These are phyloP conservation scores for Echinochloa phyllopogon DNA, from an alignment of 176 grass and related monocot species.

Conservation along the genomic window DNA sequence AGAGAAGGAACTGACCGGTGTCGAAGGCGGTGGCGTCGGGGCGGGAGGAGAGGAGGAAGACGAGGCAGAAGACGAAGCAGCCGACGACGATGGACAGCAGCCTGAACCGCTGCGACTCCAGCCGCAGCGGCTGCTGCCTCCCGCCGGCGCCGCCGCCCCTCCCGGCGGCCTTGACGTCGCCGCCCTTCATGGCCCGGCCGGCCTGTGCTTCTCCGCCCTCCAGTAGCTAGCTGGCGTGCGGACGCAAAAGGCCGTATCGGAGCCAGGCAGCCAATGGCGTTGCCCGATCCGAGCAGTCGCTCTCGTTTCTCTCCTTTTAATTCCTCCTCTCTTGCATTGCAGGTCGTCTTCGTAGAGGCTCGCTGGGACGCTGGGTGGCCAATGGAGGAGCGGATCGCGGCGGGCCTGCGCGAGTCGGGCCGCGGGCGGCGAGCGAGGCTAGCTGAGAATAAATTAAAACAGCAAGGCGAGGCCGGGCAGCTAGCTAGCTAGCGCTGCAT, in stretches of 20 bases:
- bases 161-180: conserved; percentile 12
- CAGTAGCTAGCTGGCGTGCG: neutral
- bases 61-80: conserved; percentile 72
- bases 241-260: neutral
- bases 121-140: conserved; percentile 15
- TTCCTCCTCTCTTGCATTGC: neutral
- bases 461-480: neutral
- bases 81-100: conserved; percentile 65
- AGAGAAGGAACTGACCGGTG: too few relatives aligned
- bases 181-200: conserved; percentile 53
- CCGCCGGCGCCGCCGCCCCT: conserved; percentile 7
- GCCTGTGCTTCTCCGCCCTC: neutral
- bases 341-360: neutral
- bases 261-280: neutral
- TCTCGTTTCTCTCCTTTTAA: neutral
- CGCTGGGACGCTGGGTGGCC: neutral
- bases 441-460: neutral
- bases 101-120: conserved; percentile 68
- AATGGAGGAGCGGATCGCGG: neutral
- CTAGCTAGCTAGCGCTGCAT: neutral
- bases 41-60: conserved; percentile 79
- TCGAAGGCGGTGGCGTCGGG: conserved; percentile 52
- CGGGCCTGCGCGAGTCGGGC: neutral
- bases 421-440: too few relatives aligned
- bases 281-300: neutral